phyloP scores from a whole-genome alignment of 2,329 filamentous ascomycete species.

The Trichoderma harzianum region DNA sequence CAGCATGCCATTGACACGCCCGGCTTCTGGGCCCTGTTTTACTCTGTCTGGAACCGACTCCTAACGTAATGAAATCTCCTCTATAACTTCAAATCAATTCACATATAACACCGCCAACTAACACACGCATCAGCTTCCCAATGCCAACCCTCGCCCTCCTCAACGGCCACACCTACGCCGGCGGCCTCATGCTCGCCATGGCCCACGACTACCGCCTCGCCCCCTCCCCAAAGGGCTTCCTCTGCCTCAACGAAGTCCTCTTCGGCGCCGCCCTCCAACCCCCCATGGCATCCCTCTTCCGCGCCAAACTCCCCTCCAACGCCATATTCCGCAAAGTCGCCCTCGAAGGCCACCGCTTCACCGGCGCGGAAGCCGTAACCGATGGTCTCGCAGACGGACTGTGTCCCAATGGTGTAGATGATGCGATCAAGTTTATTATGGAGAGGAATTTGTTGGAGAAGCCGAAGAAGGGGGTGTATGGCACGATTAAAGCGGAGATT shows the following conservation, averaged over 20 bases:
- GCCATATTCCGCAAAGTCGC: conserved; percentile 59
- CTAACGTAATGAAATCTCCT: conserved; percentile 29
- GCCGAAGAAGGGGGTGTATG: conserved; percentile 64
- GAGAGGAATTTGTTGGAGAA: conserved; percentile 60
- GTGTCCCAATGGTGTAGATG: conserved; percentile 55
- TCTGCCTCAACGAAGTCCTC: conserved; percentile 79
- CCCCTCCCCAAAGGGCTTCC: conserved; percentile 65
- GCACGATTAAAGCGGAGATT: conserved; percentile 71
- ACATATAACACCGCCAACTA: too few relatives aligned
- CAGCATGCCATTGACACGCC: conserved; percentile 59
- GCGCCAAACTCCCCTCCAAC: conserved; percentile 58
- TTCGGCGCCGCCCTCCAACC: conserved; percentile 73
- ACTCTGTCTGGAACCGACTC: conserved; percentile 61
- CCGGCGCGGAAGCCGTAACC: conserved; percentile 59
- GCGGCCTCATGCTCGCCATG: conserved; percentile 77
- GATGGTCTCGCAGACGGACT: conserved; percentile 66
- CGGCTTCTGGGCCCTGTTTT: conserved; percentile 62
- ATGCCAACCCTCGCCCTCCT: conserved; percentile 80
- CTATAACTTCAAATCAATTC: too few relatives aligned
- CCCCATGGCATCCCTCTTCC: conserved; percentile 72
- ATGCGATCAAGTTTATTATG: conserved; percentile 57
- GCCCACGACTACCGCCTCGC: conserved; percentile 81
- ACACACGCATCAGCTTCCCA: conserved; percentile 49
- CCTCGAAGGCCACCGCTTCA: conserved; percentile 69
- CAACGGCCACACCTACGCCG: conserved; percentile 79